Evolutionary conservation across 495 filamentous ascomycete species (phyloP), one percentile per base, ranked within the genome.

Genomic region (Friedmanniomyces endolithicus): DNA sequence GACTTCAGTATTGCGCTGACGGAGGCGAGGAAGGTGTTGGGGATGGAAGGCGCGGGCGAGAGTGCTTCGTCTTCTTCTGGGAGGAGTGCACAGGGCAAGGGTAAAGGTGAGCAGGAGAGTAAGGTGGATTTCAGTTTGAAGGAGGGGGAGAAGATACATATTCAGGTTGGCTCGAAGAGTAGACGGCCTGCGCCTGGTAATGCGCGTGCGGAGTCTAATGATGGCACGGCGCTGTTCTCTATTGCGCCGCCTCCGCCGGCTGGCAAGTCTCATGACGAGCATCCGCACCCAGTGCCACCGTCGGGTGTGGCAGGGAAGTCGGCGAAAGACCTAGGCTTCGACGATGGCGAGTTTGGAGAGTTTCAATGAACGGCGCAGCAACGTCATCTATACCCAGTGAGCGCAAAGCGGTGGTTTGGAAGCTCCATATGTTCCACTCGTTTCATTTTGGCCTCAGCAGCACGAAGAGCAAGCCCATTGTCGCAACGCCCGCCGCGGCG

Each of bases 101-200:
- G 63, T 51, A 55, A 61, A 47, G 56, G 23, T 0, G 59, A 53
- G 27, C 58, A 69, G 45, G 74, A 74, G 56, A 72, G 71, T 57
- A 85, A 83, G 69, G 75, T 74, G 52, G 87, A 90, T 64, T 86
- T 83, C 58, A 85, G 82, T 53, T 63, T 92, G 45, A 90, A 90
- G 69, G 85, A 87, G 55, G 87, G 87, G 11, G 83, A 92, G 73
- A 90, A 84, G 2, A 90, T 92, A 49, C 85, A 81, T 37, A 79
- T 92, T 45, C 87, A 85, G 65, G 70, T 89, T 54, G 83, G 79
- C 11, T 63, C 63, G 6, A 60, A 58, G 49, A 67, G 66, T 34
- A 54, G 61, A 40, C 60, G 57, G 22, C 58, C 52, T 20, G 56
- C 57, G 19, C 39, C 40, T 45, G 53, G 40, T 8, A 57, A 52